Base-by-base conservation (phyloP, 2,329 filamentous ascomycete genomes). In the Pyrenophora teres region DNA sequence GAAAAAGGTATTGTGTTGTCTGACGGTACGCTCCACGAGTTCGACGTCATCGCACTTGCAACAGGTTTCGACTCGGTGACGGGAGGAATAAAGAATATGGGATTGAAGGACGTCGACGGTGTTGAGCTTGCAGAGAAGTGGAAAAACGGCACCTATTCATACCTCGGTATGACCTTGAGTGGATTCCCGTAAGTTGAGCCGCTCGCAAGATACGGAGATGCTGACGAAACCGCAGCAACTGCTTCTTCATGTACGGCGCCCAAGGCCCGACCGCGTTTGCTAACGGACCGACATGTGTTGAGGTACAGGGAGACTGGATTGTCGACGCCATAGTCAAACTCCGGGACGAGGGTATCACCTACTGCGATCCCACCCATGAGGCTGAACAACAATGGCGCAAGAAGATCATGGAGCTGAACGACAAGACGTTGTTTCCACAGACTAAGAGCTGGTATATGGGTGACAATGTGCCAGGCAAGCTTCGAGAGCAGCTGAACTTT, bases 51-150 rank as follows among this genome's bases (percentile, higher is more conserved):
- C 40, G 75, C 74, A 12, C 64, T 78, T 8, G 77, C 77, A 3
- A 79, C 77, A 4, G 77, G 77, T 15, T 79, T 78, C 51, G 77
- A 79, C 48, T 71, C 70, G 9, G 74, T 78, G 12, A 78, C 76
- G 4, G 71, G 72, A 4, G 74, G 70, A 6, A 75, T 78, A 60
- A 74, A 71, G 56, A 76, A 68, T 23, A 74, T 74, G 70, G 71
- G 70, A 1, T 45, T 74, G 40, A 68, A 62, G 36, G 70, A 75
- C 37, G 65, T 74, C 6, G 64, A 75, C 40, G 74, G 74, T 6
- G 62, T 71, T 16, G 60, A 69, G n/a, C 54, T 76, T 6, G 50
- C 59, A 1, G 71, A 78, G 23, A 71, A 72, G 42, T 78, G 76
- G 77, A 74, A 74, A 54, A 65, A 65, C 23, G 73, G 76, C 16